phyloP scores from a whole-genome alignment of 2,329 filamentous ascomycete species.

The Exophiala lecanii-corni region DNA sequence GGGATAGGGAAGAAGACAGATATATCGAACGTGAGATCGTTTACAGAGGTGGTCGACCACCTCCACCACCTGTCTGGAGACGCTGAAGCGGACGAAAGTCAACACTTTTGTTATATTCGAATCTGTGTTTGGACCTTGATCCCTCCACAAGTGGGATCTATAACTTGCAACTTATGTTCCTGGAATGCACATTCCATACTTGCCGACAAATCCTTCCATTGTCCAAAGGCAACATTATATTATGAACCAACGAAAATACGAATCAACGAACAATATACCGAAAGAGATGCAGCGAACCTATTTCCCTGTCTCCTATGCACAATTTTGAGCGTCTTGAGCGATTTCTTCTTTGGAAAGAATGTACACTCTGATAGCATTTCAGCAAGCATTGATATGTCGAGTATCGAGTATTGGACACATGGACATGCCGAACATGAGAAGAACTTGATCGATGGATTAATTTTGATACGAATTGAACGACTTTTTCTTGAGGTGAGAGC shows the following conservation, averaged over 20 bases:
- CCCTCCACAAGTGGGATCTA: too few species aligned
- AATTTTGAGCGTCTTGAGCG: neutral
- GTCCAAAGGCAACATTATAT: neutral
- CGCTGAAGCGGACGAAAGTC: constrained; percentile 10
- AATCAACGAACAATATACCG: neutral
- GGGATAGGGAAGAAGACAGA: constrained; percentile 27
- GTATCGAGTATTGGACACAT: too few species aligned
- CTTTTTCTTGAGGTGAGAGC: too few species aligned
- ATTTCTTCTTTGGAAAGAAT: neutral
- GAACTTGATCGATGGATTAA: too few species aligned
- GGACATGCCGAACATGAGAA: too few species aligned
- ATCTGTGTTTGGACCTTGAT: too few species aligned
- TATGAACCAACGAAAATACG: neutral
- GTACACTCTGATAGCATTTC: neutral
- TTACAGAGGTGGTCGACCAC: constrained; percentile 25
- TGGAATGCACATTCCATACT: neutral
- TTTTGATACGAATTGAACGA: too few species aligned
- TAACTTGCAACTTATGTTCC: too few species aligned
- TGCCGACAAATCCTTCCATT: neutral
- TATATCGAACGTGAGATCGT: constrained; percentile 28
- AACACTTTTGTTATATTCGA: too few species aligned
- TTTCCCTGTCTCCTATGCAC: neutral
- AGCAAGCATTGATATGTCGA: neutral
- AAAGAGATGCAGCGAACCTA: neutral
- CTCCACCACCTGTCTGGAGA: constrained; percentile 24